Evolutionary conservation across 2,329 filamentous ascomycete genomes (phyloP).

Genomic region (Claviceps lovelessii): DNA sequence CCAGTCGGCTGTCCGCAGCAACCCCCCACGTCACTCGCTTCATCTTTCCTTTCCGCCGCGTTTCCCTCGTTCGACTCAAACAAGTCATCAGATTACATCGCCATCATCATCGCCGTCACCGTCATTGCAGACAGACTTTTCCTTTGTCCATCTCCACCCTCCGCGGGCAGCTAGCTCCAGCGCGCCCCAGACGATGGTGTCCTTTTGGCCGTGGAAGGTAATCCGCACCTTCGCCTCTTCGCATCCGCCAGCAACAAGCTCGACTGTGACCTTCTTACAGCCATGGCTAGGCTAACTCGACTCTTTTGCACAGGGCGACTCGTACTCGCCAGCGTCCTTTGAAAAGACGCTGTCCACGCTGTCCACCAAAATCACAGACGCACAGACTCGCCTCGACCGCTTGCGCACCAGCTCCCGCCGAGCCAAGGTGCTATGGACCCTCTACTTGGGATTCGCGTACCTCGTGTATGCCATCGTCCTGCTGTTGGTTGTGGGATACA

Average conservation of each 20-base stretch:
- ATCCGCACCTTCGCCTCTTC: background rate
- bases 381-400: conserved; percentile 58
- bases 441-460: conserved; percentile 85
- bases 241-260: background rate
- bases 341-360: conserved; percentile 79
- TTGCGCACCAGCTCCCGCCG: conserved; percentile 60
- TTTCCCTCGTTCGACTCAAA: too few relatives aligned
- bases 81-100: background rate
- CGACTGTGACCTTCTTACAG: background rate
- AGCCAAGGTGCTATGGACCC: conserved; percentile 70
- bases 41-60: background rate
- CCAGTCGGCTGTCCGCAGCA: background rate
- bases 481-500: conserved; percentile 70
- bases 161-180: background rate
- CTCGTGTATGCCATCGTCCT: conserved; percentile 73
- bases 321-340: conserved; percentile 77
- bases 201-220: conserved; percentile 12
- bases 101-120: background rate
- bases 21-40: background rate
- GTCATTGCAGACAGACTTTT: background rate
- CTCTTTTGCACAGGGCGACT: conserved; percentile 43
- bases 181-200: conserved; percentile 7
- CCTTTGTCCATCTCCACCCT: background rate
- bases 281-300: conserved; percentile 6
- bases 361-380: conserved; percentile 65